Base-by-base conservation (phyloP, 2,329 filamentous ascomycete species). In the Diaporthe sp. region DNA sequence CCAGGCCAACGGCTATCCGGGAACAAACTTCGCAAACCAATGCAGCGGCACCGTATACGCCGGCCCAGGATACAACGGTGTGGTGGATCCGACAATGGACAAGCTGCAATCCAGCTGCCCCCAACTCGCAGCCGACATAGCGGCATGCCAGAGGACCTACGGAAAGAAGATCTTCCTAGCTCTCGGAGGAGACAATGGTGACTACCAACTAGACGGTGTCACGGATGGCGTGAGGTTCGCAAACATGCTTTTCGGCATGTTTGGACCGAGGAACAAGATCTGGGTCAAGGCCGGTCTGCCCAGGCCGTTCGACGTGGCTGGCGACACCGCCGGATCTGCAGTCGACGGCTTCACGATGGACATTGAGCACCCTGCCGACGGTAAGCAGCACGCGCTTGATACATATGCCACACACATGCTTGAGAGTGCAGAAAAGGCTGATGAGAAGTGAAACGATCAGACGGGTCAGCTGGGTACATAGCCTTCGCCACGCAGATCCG, bases 261-360 rank as follows among this genome's bases (percentile, higher is more conserved):
- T 86, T 74, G 85, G 85, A 13, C 85, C 85, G 7, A 79, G 79
- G 28, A 81, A 82, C n/a, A 71, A 78, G 4, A 74, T 76, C 12
- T 84, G 82, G 82, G 80, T 82, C 34, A 79, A 78, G 55, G 75
- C 76, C 22, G 80, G 80, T 71, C 79, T 82, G 75, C 83, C 85
- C 55, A 83, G 85, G 63, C 86, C 85, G 5, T 86, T 87, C 58
- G 86, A 86, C 49, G 37, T 70, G n/a, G 4, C 65, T 68, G 61
- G 74, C 67, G 58, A 37, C 76, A 80, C 5, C 76, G 80, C 76
- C 58, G 67, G 72, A 8, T 79, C 78, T 17, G 76, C 80, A 25
- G 79, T 87, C 63, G 85, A 87, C 74, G 86, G 86, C 53, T 87
- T 86, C 74, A 85, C 86, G 75, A 83, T 87, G 77, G 85, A 87